Base-by-base conservation (phyloP, 2,329 filamentous ascomycete species). In the Taxawa tesnikishii region DNA sequence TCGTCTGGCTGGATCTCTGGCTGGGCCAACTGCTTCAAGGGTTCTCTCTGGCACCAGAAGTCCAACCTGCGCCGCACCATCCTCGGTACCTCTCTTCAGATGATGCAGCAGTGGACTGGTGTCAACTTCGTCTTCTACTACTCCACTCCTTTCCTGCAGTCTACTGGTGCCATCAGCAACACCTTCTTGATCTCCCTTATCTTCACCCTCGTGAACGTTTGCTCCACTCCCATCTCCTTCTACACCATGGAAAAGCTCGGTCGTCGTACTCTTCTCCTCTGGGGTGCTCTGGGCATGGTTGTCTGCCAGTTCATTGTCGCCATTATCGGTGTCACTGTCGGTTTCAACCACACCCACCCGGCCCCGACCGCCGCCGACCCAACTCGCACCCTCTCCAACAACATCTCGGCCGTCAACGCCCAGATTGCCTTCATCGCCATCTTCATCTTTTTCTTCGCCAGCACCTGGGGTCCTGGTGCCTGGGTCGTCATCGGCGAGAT, bases 381-480 rank as follows among this genome's bases (percentile, higher is more conserved):
- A 13, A 53, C 49, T 13, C 59, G 67, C 38, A 41, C 61, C 5
- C 73, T 74, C 1, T 52, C 56, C 29, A 46, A 53, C 43, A 56
- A 56, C 46, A 38, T 46, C 33, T n/a, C 39, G 2, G 58, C 64
- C 6, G 60, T 68, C 44, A 62, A 58, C 37, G 73, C 79, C 30
- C 77, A 87, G 68, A 84, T 93, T 43, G 74, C 82, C 39, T 90
- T 92, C 64, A 90, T 90, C 52, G 80, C 77, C 63, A 77, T 93
- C 65, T 90, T 85, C 70, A 87, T 93, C 67, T 85, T 83, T 70
- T 88, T 79, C 70, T 93, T 93, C 56, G 84, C 84, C 38, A 76
- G 72, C 37, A 93, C 84, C 42, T 93, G 83, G 84, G 84, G 84
- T 32, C 83, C 83, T 5, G 79, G 66, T 34, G 69, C 68, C 15